Conservation (phyloP, 495 filamentous ascomycete species). For the Neurospora sp. region DNA sequence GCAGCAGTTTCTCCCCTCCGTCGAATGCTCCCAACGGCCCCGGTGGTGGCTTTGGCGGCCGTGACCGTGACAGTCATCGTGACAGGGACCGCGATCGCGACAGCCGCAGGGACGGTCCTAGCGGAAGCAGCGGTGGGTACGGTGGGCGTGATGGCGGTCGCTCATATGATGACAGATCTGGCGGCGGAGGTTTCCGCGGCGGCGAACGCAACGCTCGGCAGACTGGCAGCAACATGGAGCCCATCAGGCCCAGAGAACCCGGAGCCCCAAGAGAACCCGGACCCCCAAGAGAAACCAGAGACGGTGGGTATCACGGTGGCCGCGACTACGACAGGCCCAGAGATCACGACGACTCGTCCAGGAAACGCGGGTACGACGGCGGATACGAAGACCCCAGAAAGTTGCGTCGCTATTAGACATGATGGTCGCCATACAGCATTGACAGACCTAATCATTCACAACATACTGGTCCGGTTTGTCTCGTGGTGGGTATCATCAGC, state of each 20-base stretch:
- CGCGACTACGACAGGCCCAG: constrained; percentile 35
- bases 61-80: constrained; percentile 14
- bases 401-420: constrained; percentile 59
- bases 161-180: constrained; percentile 52
- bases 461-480: constrained; percentile 7
- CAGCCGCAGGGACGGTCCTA: constrained; percentile 30
- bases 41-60: constrained; percentile 36
- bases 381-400: constrained; percentile 71
- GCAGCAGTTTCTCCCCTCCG: constrained; percentile 29
- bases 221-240: constrained; percentile 61
- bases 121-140: constrained; percentile 45
- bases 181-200: constrained; percentile 50
- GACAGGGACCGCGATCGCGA: constrained; percentile 37
- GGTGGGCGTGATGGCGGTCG: constrained; percentile 44
- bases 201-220: constrained; percentile 45
- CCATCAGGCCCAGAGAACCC: constrained; percentile 46
- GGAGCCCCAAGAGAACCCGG: constrained; percentile 38
- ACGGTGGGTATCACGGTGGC: constrained; percentile 38
- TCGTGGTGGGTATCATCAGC: constrained; percentile 35
- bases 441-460: constrained; percentile 19
- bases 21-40: constrained; percentile 69
- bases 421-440: constrained; percentile 9
- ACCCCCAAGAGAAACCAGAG: constrained; percentile 27
- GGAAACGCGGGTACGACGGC: constrained; percentile 54
- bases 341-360: constrained; percentile 45